Evolutionary conservation across 1,284 basidiomycete genomes (phyloP).

Genomic region (Puccinia sorghi): DNA sequence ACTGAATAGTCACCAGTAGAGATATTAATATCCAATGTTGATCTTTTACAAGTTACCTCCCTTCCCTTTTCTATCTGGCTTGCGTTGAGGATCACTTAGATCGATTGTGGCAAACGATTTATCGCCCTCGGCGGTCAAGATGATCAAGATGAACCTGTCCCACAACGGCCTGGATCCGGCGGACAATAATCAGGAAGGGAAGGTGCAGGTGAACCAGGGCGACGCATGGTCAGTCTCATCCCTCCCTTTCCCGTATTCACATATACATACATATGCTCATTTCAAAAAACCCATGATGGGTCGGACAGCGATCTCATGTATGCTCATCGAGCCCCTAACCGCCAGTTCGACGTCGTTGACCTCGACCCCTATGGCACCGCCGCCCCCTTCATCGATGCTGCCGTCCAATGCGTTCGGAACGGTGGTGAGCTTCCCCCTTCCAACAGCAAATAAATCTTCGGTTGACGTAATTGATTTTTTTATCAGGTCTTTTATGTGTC

Average conservation of each 20-base stretch:
- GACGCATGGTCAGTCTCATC: slow-evolving; percentile 77
- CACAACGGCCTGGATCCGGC: slow-evolving; percentile 70
- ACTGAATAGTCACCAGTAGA: not conserved
- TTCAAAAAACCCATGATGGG: not conserved
- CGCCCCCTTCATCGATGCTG: slow-evolving; percentile 93
- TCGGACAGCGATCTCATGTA: slow-evolving; percentile 79
- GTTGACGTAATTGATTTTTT: not conserved
- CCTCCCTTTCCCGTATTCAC: not conserved
- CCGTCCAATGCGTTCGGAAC: slow-evolving; percentile 84
- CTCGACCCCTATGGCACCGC: slow-evolving; percentile 98
- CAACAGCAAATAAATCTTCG: not conserved
- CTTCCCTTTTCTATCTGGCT: not conserved
- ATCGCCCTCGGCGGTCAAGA: slow-evolving; percentile 76
- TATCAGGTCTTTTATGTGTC: slow-evolving; percentile 79
- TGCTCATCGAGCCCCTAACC: slow-evolving; percentile 71
- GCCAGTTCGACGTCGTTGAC: slow-evolving; percentile 88
- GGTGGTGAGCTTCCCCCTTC: slow-evolving; percentile 65
- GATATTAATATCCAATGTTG: not conserved
- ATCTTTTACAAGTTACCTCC: not conserved
- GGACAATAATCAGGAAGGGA: slow-evolving; percentile 60
- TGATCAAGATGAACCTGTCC: slow-evolving; percentile 86
- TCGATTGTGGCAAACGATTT: slow-evolving; percentile 93
- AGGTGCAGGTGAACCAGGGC: slow-evolving; percentile 79
- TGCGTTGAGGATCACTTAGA: slow-evolving; percentile 60
- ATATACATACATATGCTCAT: not conserved